Base-by-base conservation (phyloP, 371 early-diverging fungal species). In the Batkoa obscura region DNA sequence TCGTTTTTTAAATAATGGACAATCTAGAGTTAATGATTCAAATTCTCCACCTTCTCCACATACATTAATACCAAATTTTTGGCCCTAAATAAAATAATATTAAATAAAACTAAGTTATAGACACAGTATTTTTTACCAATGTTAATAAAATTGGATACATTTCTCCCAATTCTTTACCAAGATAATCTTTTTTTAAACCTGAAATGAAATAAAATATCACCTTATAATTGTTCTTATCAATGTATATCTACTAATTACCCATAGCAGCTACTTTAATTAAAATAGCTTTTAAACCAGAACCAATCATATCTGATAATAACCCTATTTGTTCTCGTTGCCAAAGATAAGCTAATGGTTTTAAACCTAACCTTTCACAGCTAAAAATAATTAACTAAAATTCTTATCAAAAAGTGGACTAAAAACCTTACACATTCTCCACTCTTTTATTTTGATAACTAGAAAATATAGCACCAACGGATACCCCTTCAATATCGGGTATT, bases 1-100 rank as follows among this genome's bases (percentile, higher is more conserved):
- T 38, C 75, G 60, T 50, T 83, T 85, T 56, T 77, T 81, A 64
- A 96, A 99, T n/a, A 98, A 65, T 1, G 98, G 98, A 63, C 91
- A 92, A 66, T 99, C 98, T 37, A 98, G 60, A 0, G 94, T 92
- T 46, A 98, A 75, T 8, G 94, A 90, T 67, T 99, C 99, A 65
- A 87, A 99, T 70, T 99, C 99, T 23, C 99, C 99, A 45, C 99
- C 99, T 71, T 99, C 99, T 42, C 99, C 99, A 66, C 98, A 97
- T 5, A 90, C 75, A 68, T 99, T 91, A 23, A 86, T 65, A 33
- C 86, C 92, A 62, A 80, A 92, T 59, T 78, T 77, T 32, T 78
- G 72, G 60, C 84, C 73, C 84, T 78, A 62, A 12, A 30, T 31
- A 38, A 31, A 36, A 12, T 9, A 17, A 17, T 4, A 43, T 33